Conservation (phyloP, 2,329 filamentous ascomycete genomes). For the Talaromyces rugulosus region DNA sequence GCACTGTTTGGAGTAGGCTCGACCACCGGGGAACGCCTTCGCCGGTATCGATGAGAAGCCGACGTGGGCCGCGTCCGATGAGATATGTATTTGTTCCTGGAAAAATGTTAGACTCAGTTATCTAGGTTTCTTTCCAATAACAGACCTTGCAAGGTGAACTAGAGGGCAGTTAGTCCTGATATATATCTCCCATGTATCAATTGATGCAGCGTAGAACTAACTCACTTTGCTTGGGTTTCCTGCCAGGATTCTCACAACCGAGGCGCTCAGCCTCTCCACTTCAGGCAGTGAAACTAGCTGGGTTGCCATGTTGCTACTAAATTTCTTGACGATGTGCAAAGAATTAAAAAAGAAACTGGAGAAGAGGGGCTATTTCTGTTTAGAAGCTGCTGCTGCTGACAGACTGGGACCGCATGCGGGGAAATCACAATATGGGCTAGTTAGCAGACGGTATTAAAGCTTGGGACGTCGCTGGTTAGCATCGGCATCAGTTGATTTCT, state of each 20-base stretch:
- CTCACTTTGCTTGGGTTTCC: conserved; percentile 82
- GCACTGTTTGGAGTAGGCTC: conserved; percentile 57
- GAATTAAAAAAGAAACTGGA: not conserved
- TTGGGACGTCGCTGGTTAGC: not conserved
- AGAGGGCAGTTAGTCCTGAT: not conserved
- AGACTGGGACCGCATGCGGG: not conserved
- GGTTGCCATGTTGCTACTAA: conserved; percentile 49
- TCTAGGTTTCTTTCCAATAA: not conserved
- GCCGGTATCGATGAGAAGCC: conserved; percentile 86
- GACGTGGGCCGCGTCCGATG: conserved; percentile 66
- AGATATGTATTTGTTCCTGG: conserved; percentile 90
- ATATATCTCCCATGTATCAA: not conserved
- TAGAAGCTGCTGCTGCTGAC: not conserved
- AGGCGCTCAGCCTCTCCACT: conserved; percentile 71
- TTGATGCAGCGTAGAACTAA: not conserved
- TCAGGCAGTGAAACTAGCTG: conserved; percentile 63
- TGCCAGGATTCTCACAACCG: conserved; percentile 78
- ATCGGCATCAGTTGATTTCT: not conserved
- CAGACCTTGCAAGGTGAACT: conserved; percentile 58
- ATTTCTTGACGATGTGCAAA: not conserved
- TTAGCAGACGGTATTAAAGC: not conserved
- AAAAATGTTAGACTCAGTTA: not conserved
- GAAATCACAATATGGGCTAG: not conserved
- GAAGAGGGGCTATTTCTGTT: not conserved
- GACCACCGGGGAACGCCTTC: conserved; percentile 76